Evolutionary conservation across 2,329 filamentous ascomycete genomes (phyloP).

Genomic region (Aspergillus aculeatus): DNA sequence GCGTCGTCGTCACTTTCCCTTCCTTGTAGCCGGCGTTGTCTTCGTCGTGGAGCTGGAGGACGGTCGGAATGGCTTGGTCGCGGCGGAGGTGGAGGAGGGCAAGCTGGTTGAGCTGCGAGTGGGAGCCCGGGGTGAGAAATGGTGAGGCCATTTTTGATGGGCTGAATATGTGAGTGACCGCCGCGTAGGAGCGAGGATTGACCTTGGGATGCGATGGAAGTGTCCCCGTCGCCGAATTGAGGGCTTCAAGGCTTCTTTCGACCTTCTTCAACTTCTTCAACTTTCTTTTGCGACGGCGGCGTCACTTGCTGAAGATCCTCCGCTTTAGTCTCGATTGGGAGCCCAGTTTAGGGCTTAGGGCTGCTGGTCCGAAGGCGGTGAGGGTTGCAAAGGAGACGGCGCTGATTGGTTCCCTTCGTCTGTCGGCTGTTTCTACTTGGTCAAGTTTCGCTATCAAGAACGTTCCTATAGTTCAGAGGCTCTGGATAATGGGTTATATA

Average conservation of each 20-base stretch:
- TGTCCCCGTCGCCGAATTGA: not conserved
- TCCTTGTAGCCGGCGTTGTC: slow-evolving; percentile 71
- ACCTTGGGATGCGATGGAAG: not conserved
- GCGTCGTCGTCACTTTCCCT: slow-evolving; percentile 80
- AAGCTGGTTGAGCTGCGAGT: slow-evolving; percentile 64
- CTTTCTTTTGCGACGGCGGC: slow-evolving; percentile 12
- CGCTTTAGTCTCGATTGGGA: slow-evolving; percentile 2
- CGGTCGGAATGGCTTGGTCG: slow-evolving; percentile 76
- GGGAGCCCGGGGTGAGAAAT: slow-evolving; percentile 70
- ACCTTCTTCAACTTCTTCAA: slow-evolving; percentile 3
- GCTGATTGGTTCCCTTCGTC: slow-evolving; percentile 3
- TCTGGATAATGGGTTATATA: too few relatives aligned
- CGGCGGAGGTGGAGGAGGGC: slow-evolving; percentile 86
- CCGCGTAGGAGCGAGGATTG: not conserved
- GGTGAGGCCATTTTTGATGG: slow-evolving; percentile 57
- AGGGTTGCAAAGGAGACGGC: not conserved
- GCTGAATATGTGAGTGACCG: not conserved
- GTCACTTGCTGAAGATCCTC: slow-evolving; percentile 10
- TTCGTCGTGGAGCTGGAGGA: slow-evolving; percentile 62
- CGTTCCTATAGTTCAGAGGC: too few relatives aligned
- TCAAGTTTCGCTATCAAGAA: too few relatives aligned
- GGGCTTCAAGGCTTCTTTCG: not conserved
- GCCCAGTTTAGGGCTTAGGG: slow-evolving; percentile 23
- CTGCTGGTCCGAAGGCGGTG: slow-evolving; percentile 14
- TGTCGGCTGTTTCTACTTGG: not conserved